phyloP scores from a whole-genome alignment of 768 basidiomycete species.

The Hericium erinaceus region DNA sequence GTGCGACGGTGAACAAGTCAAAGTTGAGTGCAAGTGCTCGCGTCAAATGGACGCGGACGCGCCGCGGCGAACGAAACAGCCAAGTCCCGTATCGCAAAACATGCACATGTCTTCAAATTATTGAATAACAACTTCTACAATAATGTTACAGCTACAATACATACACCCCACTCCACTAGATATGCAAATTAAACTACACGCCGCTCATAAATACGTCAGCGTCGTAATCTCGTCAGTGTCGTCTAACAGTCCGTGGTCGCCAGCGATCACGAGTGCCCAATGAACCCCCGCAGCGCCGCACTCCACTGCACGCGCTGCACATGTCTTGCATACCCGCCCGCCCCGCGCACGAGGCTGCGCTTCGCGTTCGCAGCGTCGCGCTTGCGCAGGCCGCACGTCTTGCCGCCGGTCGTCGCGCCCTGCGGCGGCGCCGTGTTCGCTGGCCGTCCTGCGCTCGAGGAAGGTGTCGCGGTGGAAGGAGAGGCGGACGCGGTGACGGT shows the following conservation, averaged over 20 bases:
- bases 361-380: neutral
- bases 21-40: no score
- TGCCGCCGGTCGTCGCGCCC: neutral
- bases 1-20: no score
- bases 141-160: no score
- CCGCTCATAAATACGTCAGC: neutral
- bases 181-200: neutral
- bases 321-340: neutral
- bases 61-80: no score
- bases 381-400: neutral
- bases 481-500: neutral
- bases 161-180: neutral
- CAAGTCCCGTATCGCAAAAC: no score
- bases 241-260: neutral
- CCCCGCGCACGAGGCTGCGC: neutral
- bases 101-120: no score
- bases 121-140: no score
- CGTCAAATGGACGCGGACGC: no score
- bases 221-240: neutral
- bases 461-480: neutral
- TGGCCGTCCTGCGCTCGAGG: no score
- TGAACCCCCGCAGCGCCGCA: neutral
- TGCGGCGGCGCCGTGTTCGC: neutral
- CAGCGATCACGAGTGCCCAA: neutral
- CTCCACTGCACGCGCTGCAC: neutral